Conservation (phyloP, 768 basidiomycete genomes). For the Termitomyces sp. region DNA sequence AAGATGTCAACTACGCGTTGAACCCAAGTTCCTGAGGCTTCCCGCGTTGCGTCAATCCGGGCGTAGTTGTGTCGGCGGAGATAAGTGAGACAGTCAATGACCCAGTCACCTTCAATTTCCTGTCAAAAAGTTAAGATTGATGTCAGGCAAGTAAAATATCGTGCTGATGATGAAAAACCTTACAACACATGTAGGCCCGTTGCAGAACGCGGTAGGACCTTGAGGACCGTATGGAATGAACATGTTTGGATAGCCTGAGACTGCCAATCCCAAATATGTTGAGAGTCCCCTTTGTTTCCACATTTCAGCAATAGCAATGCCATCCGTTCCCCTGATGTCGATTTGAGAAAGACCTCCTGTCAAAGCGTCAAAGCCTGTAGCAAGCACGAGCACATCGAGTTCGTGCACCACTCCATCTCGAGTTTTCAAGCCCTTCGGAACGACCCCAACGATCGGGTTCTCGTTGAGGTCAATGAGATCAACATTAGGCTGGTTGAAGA, state of each 20-base stretch:
- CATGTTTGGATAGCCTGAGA: slow-evolving; percentile 14
- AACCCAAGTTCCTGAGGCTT: slow-evolving; percentile 10
- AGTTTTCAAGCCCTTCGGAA: slow-evolving; percentile 12
- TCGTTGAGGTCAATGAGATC: not conserved
- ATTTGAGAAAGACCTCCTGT: slow-evolving; percentile 18
- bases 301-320: slow-evolving; percentile 11
- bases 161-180: not conserved
- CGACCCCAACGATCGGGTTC: slow-evolving; percentile 14
- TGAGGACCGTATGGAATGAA: slow-evolving; percentile 21
- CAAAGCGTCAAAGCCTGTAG: slow-evolving; percentile 3
- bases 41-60: slow-evolving; percentile 6
- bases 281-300: slow-evolving; percentile 14
- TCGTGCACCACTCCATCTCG: slow-evolving; percentile 8
- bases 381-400: slow-evolving; percentile 16
- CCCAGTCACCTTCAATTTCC: slow-evolving; percentile 21
- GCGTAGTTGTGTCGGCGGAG: slow-evolving; percentile 11
- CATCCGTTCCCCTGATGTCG: slow-evolving; percentile 7
- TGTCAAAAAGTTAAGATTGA: not conserved
- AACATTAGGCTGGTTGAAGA: not conserved
- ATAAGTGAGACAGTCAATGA: slow-evolving; percentile 15
- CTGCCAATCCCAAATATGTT: not conserved
- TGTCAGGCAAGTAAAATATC: not conserved
- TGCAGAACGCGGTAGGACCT: too few species aligned
- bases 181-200: not conserved
- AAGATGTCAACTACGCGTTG: slow-evolving; percentile 10